These are phyloP conservation scores for Aspergillus cristatus DNA, from an alignment of 495 filamentous ascomycete species.

Conservation along the genomic window DNA sequence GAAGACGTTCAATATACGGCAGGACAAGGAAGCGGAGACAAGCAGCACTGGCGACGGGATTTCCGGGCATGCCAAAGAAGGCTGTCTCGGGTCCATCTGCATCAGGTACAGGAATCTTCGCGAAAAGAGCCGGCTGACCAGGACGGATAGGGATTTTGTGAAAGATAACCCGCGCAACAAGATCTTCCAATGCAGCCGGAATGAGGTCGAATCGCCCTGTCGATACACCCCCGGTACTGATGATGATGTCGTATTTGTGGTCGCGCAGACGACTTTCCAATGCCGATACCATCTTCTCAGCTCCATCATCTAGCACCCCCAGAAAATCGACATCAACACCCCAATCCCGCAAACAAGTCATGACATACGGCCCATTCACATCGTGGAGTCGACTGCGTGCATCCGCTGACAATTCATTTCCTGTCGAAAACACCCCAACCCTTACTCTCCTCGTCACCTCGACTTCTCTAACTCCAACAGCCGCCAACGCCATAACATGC, in stretches of 20 bases:
- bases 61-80: conserved; percentile 11
- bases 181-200: conserved; percentile 2
- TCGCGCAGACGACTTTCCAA: not conserved
- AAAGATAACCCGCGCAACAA: conserved; percentile 5
- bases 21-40: conserved; percentile 8
- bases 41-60: conserved; percentile 8
- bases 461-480: conserved; percentile 2
- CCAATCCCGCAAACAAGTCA: not conserved
- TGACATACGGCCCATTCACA: conserved; percentile 10
- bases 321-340: conserved; percentile 8
- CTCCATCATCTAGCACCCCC: conserved; percentile 4
- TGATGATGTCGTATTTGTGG: conserved; percentile 6
- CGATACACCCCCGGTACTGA: conserved; percentile 10
- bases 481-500: conserved; percentile 12
- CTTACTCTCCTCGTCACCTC: conserved; percentile 3
- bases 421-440: conserved; percentile 9
- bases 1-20: conserved; percentile 2
- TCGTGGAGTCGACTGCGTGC: conserved; percentile 1
- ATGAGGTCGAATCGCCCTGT: conserved; percentile 9
- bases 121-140: conserved; percentile 10
- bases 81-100: not conserved
- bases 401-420: conserved; percentile 1
- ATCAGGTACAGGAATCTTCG: conserved; percentile 5
- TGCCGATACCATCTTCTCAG: not conserved
- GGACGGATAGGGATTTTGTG: conserved; percentile 9